Evolutionary conservation across 225 moss, liverwort and hornwort species (phyloP).

Genomic region (Pseudoscleropodium purum): DNA sequence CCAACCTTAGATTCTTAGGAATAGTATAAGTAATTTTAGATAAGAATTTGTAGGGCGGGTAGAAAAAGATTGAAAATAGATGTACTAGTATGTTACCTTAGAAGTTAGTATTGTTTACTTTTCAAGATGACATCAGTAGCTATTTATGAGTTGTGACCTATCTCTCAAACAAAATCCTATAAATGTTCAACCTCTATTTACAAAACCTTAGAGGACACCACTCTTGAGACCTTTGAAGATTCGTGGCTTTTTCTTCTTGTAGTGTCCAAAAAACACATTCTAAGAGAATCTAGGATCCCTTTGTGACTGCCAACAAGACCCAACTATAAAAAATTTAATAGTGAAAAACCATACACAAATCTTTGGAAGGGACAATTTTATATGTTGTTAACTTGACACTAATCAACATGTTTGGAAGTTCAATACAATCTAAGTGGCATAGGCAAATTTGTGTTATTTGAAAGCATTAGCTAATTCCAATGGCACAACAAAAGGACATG

Average conservation of each 20-base stretch:
- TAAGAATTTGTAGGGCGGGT: too few species aligned
- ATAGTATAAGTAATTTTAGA: too few species aligned
- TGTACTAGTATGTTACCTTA: too few species aligned
- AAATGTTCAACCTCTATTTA: neutral
- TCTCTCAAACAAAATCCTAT: neutral
- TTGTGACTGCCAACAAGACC: neutral
- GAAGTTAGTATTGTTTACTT: neutral
- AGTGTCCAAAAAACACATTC: neutral
- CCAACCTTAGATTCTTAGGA: too few species aligned
- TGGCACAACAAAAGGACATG: rapidly evolving
- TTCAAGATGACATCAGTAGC: neutral
- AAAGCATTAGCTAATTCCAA: neutral
- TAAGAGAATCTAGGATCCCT: neutral
- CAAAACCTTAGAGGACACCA: neutral
- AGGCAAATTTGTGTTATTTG: rapidly evolving
- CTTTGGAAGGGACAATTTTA: neutral
- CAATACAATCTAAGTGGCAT: neutral
- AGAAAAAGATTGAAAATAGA: too few species aligned
- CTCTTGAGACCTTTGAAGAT: neutral
- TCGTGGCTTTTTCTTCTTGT: neutral
- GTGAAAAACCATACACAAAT: neutral
- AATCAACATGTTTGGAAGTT: neutral
- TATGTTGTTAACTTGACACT: neutral
- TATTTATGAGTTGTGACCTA: neutral
- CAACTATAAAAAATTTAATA: neutral